Evolutionary conservation across 116 monocot species (phyloP), one percentile per base, ranked within the genome.

Genomic region (Trichopus zeylanicus): DNA sequence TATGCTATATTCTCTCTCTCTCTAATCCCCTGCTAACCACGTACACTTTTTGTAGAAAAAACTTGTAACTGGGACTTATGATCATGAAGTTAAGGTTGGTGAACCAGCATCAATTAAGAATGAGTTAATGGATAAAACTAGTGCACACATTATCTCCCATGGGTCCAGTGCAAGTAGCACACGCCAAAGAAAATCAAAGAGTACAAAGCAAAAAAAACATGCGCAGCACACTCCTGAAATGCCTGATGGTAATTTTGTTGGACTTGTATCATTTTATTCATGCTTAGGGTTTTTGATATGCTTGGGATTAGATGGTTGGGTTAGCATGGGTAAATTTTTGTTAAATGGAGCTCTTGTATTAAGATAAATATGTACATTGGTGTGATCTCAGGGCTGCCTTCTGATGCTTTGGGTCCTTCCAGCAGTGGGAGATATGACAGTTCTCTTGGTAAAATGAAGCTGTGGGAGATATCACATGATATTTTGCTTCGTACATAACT

Each of bases 391-490:
- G 91, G 74, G 33, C 51, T 25, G 1, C 54, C 69, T 42, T 61
- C 24, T 5, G 70, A 79, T 78, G 53, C 67, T 57, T 65, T 75
- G 30, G 64, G 51, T 30, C 46, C 75, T 67, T 53, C 79, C 15
- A 69, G 61, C 57, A 71, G 70, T 42, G 80, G 97, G 30, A 84
- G 97, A 9, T 98, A 91, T 64, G 91, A 91, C 59, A 98, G 80
- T 75, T 98, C 97, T 62, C 70, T 98, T 68, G 87, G 97, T 88
- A 77, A 71, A 62, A 24, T 65, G 31, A 52, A 30, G 42, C 13
- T 13, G n/a, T 42, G n/a, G 13, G 3, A 13, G 42, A 2, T 13
- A n/a, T 16, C 18, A n/a, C 31, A n/a, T 31, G 38, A 8, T 8
- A 7, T 60, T 26, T 22, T 46, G 59, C 7, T 26, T 60, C 30